Conservation (phyloP, 441 rosid species). For the Populus trichocarpa region DNA sequence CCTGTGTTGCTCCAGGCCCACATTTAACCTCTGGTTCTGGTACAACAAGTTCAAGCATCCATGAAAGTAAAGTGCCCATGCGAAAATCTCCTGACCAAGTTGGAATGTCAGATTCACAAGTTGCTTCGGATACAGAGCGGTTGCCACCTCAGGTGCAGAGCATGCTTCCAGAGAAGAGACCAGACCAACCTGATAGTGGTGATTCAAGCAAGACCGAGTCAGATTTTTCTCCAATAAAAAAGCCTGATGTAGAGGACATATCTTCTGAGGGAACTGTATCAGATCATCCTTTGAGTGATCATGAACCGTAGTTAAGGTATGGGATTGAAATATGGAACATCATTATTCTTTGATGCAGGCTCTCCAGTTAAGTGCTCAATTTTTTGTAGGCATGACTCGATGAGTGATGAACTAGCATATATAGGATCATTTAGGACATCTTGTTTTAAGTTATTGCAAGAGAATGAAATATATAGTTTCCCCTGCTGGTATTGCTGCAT, state of each 20-base stretch:
- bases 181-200: slow-evolving; percentile 33
- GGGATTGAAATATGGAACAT: slow-evolving; percentile 26
- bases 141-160: slow-evolving; percentile 20
- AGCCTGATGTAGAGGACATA: slow-evolving; percentile 38
- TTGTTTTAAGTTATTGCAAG: slow-evolving; percentile 61
- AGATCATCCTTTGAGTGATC: slow-evolving; percentile 47
- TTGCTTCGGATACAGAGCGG: slow-evolving; percentile 20
- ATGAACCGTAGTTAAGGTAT: slow-evolving; percentile 31
- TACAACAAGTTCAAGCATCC: slow-evolving; percentile 35
- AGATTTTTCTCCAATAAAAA: slow-evolving; percentile 24
- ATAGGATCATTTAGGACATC: slow-evolving; percentile 53
- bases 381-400: slow-evolving; percentile 73
- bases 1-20: slow-evolving; percentile 60
- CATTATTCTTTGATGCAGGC: slow-evolving; percentile 35
- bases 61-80: slow-evolving; percentile 35
- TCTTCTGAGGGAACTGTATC: slow-evolving; percentile 70
- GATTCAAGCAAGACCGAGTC: slow-evolving; percentile 47
- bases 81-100: slow-evolving; percentile 33
- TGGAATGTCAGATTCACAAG: slow-evolving; percentile 33
- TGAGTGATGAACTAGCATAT: slow-evolving; percentile 47
- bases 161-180: slow-evolving; percentile 22
- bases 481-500: slow-evolving; percentile 20
- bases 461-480: slow-evolving; percentile 43
- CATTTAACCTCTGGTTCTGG: slow-evolving; percentile 37
- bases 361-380: slow-evolving; percentile 35